Percentiles rank a stretch among this genome's conserved stretches.
Evolutionary conservation across 1,284 basidiomycete species (phyloP).

Genomic region (Entoloma clypeatum): DNA sequence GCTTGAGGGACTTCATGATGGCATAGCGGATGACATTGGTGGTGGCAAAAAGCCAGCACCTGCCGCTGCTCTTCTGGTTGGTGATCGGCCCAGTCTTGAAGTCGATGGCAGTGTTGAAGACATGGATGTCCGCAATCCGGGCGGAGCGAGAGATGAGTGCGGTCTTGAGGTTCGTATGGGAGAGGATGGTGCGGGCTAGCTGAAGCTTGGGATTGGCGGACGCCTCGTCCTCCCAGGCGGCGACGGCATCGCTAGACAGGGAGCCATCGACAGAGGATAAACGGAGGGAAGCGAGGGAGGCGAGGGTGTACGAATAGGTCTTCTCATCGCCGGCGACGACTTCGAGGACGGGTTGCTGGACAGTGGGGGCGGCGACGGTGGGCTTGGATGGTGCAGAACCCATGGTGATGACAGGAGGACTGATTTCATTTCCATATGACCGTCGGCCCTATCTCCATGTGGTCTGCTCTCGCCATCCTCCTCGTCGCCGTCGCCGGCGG

Average conservation of each 20-base stretch:
- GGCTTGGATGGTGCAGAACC: conserved; percentile 50
- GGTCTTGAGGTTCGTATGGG: conserved; percentile 67
- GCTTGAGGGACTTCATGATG: conserved; percentile 80
- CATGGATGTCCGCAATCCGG: conserved; percentile 64
- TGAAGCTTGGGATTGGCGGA: conserved; percentile 60
- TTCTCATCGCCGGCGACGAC: conserved; percentile 28
- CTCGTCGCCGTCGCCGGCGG: conserved; percentile 29
- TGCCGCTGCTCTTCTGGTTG: conserved; percentile 82
- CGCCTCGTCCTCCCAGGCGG: conserved; percentile 62
- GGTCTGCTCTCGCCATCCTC: conserved; percentile 24
- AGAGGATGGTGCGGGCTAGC: conserved; percentile 79
- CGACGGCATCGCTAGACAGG: conserved; percentile 53
- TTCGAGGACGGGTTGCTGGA: conserved; percentile 19
- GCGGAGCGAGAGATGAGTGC: conserved; percentile 67
- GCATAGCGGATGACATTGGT: conserved; percentile 85
- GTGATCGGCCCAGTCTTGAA: conserved; percentile 82
- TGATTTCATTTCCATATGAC: neutral
- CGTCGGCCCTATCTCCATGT: neutral
- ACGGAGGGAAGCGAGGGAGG: conserved; percentile 27
- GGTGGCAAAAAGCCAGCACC: conserved; percentile 93
- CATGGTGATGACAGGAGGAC: conserved; percentile 39
- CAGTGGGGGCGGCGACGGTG: no score
- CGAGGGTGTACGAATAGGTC: conserved; percentile 20
- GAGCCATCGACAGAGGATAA: conserved; percentile 51
- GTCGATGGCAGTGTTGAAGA: conserved; percentile 82